Evolutionary conservation across 73 alveolate genomes (phyloP), one percentile per base, ranked within the genome.

Genomic region (Paramecium pentaurelia): DNA sequence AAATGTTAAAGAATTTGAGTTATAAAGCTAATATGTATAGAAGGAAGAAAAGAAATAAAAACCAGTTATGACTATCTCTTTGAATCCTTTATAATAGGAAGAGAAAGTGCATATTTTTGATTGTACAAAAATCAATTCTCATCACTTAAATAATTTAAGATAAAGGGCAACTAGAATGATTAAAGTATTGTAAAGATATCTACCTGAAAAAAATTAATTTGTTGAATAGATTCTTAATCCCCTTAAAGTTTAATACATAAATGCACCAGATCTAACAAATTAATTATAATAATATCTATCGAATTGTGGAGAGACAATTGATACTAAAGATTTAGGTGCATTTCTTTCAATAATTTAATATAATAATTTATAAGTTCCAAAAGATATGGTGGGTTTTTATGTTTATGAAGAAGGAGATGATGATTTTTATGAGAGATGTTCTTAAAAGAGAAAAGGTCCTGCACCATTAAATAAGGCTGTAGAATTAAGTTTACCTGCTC

Each of bases 401-500:
- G 22, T 42, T 1, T 70, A 89, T 34, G 88, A 83, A 45, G 94
- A 89, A 71, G 94, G 75, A n/a, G 94, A 89, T 71, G 90, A 83
- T 27, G 92, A 71, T 12, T 89, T 77, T 59, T 89, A 71, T 71
- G 88, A 89, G 58, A 89, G 94, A 89, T 71, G 86, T 37, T 71
- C 86, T n/a, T 89, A 60, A 30, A 32, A 70, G 22, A 22, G 58
- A 27, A 89, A 89, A 73, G 88, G 94, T 30, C 94, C 94, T 47
- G 80, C 75, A 12, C 94, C 94, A 6, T 68, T 49, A 32, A 25
- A 36, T 16, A 73, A 73, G 8, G 60, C 87, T 30, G 37, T 18
- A 9, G 60, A 34, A 40, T 8, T 22, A 6, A 38, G 45, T 37
- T 9, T 22, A 30, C 90, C 77, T 71, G 45, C 34, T 44, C 20